Evolutionary conservation across 352 stramenopile genomes (phyloP), one percentile per base, ranked within the genome.

Genomic region (Globisporangium ultimum): DNA sequence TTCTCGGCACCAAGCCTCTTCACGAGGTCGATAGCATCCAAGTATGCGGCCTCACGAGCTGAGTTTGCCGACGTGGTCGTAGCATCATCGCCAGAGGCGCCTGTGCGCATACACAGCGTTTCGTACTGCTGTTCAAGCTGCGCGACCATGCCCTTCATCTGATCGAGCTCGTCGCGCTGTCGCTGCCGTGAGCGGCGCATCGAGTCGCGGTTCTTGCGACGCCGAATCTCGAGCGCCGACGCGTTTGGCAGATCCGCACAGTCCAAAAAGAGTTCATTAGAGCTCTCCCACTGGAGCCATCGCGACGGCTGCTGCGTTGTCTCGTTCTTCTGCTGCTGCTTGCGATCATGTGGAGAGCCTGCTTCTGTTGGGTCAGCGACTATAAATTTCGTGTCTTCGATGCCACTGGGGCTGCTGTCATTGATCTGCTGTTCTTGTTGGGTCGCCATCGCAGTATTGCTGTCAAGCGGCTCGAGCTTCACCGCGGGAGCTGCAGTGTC

Each of bases 141-240:
- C 15, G 50, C 54, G 28, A 84, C 72, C 1, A 64, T 75, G 52
- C 72, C 61, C 3, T 64, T 67, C 43, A 86, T 68, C 6, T 65
- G 42, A 40, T 84, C 65, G 45, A 86, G 50, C 45, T 81, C 65
- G 50, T 83, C 71, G 12, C 71, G 60, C 64, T 81, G 64, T 0
- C 76, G 76, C 53, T 86, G 76, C 1, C 76, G 66, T 15, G 76
- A 78, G 43, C 76, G 71, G 21, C 71, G 71, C 76, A 86, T 86
- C 57, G 73, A 84, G 56, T 83, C 76, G 47, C 76, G 73, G 55
- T 86, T 86, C 61, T 81, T 80, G 46, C 73, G 64, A 0, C 76
- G 63, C 0, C 76, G 73, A 41, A 70, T 66, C 24, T 78, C 71
- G 13, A 86, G 57, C 13, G 67, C 67, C 11, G 48, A 67, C 8